Evolutionary conservation across 2,329 filamentous ascomycete species (phyloP).

Genomic region (Colletotrichum sp.): DNA sequence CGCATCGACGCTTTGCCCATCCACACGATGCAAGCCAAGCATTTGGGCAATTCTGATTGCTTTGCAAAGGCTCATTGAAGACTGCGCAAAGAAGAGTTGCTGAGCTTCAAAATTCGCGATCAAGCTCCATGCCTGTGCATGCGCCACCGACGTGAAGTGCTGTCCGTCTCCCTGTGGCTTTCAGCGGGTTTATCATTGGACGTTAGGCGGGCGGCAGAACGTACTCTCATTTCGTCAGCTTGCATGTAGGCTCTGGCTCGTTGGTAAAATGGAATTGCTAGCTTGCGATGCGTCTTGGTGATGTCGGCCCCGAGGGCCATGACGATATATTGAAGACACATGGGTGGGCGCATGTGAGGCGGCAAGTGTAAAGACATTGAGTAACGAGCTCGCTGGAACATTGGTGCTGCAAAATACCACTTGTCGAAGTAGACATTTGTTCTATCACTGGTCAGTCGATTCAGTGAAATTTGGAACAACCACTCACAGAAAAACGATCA

Average conservation of each 20-base stretch:
- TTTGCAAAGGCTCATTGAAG: slow-evolving; percentile 70
- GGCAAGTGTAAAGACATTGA: slow-evolving; percentile 15
- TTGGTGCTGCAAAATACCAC: slow-evolving; percentile 20
- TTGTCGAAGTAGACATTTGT: slow-evolving; percentile 23
- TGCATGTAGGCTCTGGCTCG: slow-evolving; percentile 23
- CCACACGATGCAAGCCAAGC: slow-evolving; percentile 70
- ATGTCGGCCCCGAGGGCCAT: slow-evolving; percentile 22
- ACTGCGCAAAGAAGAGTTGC: slow-evolving; percentile 70
- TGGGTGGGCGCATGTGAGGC: slow-evolving; percentile 23
- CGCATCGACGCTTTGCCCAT: slow-evolving; percentile 63
- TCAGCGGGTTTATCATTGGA: not conserved
- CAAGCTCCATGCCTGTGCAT: slow-evolving; percentile 67
- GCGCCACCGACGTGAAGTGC: slow-evolving; percentile 57
- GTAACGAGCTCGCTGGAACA: slow-evolving; percentile 22
- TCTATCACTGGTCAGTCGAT: not conserved
- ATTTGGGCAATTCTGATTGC: slow-evolving; percentile 66
- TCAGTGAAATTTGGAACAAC: not conserved
- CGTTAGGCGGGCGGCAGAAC: not conserved
- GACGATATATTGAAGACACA: slow-evolving; percentile 26
- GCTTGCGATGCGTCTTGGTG: slow-evolving; percentile 7
- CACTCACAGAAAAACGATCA: slow-evolving; percentile 31
- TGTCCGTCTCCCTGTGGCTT: slow-evolving; percentile 13
- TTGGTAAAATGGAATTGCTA: slow-evolving; percentile 23
- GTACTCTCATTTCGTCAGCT: slow-evolving; percentile 22
- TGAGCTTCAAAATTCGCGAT: slow-evolving; percentile 70